Evolutionary conservation across 352 stramenopile species (phyloP), one percentile per base, ranked within the genome.

Genomic region (Achlya hypogyna): DNA sequence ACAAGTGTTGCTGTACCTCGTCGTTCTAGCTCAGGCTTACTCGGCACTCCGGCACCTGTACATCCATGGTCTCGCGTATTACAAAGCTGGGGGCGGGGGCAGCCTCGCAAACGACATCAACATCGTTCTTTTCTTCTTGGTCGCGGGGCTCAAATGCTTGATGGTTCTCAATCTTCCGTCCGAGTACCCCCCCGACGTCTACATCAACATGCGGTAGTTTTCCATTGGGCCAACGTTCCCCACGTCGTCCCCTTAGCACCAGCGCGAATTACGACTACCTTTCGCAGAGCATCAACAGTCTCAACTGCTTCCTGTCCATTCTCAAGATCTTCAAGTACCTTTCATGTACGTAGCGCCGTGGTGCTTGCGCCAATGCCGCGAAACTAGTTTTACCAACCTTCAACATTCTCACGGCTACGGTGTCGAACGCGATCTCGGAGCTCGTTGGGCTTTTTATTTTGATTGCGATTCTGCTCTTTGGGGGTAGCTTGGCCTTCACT

Each of bases 401-500:
- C 29, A 52, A 38, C 18, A 34, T 65, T 8, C 59, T 65, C 47
- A 65, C 59, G 20, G 28, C 59, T 9, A 65, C 59, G 10, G 59
- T 65, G 32, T 65, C 59, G 12, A 27, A 35, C 4, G 59, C 59
- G 20, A 29, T 65, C 10, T 25, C 51, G 16, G 59, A 65, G 34
- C 59, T 65, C 28, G 40, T 65, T 28, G 59, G 59, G 12, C 47
- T 65, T 14, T 65, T 65, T 43, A 35, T 58, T n/a, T 53, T 65
- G 59, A 65, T 65, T 65, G 59, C 59, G 18, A 65, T 65, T 27
- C 28, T 65, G 16, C 59, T 65, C 29, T 65, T 65, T 58, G 59
- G 59, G 16, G 59, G 59, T 6, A 65, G 59, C 47, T 59, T 65
- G 1, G 59, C 59, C 5, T 65, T 65, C 47, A 65, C 59, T 14